Percentiles rank a stretch among this genome's conserved stretches.
phyloP scores from a whole-genome alignment of 2,329 filamentous ascomycete species.

The Cadophora sp. region DNA sequence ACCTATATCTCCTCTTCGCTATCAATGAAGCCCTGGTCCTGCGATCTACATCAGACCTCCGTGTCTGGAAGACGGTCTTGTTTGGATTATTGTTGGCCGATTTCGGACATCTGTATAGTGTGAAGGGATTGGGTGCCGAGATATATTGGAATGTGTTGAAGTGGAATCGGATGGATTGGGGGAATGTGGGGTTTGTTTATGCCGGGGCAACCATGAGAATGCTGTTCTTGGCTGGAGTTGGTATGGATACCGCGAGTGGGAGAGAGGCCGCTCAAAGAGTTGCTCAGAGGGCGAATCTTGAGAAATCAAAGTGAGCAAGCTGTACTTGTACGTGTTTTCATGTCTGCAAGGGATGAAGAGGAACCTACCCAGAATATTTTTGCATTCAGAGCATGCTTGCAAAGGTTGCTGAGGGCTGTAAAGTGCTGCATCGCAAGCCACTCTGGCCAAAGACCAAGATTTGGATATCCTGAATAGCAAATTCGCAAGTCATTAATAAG shows the following conservation, averaged over 20 bases:
- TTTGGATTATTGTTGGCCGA: conserved; percentile 76
- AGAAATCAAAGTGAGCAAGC: conserved; percentile 26
- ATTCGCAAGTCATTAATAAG: no score
- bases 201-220: conserved; percentile 65
- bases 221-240: conserved; percentile 65
- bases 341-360: neutral
- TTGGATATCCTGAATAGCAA: neutral
- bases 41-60: conserved; percentile 69
- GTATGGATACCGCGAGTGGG: conserved; percentile 48
- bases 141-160: conserved; percentile 63
- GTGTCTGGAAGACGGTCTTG: conserved; percentile 74
- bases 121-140: conserved; percentile 61
- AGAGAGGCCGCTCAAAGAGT: conserved; percentile 28
- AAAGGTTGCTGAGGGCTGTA: no score
- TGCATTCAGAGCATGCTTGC: no score
- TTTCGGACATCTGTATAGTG: conserved; percentile 74
- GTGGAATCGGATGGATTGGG: conserved; percentile 74
- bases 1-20: conserved; percentile 79
- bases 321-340: neutral
- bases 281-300: conserved; percentile 26
- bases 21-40: conserved; percentile 80
- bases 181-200: conserved; percentile 75
- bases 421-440: neutral
- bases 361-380: no score
- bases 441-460: neutral